phyloP scores from a whole-genome alignment of 257 asterid species.

The Jasminum sambac region DNA sequence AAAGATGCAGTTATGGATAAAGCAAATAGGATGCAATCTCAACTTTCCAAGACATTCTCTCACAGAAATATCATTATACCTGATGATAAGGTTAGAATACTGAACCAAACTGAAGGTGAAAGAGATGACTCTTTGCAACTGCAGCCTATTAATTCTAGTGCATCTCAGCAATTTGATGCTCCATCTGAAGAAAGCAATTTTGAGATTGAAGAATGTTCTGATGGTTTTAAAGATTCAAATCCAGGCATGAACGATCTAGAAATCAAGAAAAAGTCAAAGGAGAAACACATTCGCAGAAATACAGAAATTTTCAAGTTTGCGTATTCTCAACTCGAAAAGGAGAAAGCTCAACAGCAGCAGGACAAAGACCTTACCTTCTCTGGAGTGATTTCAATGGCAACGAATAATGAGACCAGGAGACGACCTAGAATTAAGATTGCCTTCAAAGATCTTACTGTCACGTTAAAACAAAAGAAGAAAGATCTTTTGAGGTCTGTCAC shows the following conservation, averaged over 20 bases:
- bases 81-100: constrained; percentile 33
- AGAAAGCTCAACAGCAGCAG: constrained; percentile 74
- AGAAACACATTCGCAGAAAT: constrained; percentile 57
- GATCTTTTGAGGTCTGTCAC: constrained; percentile 70
- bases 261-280: constrained; percentile 47
- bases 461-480: constrained; percentile 66
- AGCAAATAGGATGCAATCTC: constrained; percentile 54
- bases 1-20: constrained; percentile 57
- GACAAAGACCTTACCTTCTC: constrained; percentile 58
- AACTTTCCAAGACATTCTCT: constrained; percentile 64
- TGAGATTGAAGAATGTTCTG: constrained; percentile 49
- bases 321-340: constrained; percentile 83
- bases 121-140: constrained; percentile 23
- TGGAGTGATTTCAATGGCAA: constrained; percentile 64
- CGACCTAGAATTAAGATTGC: constrained; percentile 69
- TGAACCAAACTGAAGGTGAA: constrained; percentile 17
- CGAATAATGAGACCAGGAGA: constrained; percentile 40
- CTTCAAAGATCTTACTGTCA: constrained; percentile 73
- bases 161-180: constrained; percentile 38
- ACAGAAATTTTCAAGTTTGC: constrained; percentile 87
- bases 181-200: constrained; percentile 39
- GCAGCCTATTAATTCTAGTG: constrained; percentile 29
- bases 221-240: constrained; percentile 33
- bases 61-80: constrained; percentile 11
- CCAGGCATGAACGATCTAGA: constrained; percentile 29